Conservation (phyloP, 2,329 filamentous ascomycete genomes). For the Blumeriella jaapii region DNA sequence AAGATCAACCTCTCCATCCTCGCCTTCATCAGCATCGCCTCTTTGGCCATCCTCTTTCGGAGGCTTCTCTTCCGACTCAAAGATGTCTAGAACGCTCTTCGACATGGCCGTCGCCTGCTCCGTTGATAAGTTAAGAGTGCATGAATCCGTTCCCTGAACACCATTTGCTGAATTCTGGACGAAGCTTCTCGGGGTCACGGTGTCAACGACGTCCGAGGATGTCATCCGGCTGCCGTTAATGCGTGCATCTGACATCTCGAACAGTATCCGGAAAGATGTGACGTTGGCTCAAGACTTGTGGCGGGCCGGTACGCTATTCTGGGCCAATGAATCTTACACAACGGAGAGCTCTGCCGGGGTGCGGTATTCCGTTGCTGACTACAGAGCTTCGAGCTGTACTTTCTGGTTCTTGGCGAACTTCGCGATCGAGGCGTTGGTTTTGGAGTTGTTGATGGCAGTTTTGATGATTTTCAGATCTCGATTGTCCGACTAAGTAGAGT, state of each 20-base stretch:
- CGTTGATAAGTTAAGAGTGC: slow-evolving; percentile 1
- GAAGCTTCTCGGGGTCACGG: neutral
- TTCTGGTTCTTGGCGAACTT: too few species aligned
- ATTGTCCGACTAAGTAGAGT: too few species aligned
- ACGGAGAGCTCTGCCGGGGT: too few species aligned
- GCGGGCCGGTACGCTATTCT: too few species aligned
- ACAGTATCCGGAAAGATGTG: neutral
- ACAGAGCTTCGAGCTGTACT: too few species aligned
- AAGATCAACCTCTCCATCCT: slow-evolving; percentile 19
- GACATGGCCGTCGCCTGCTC: slow-evolving; percentile 5
- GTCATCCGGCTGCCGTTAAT: slow-evolving; percentile 1
- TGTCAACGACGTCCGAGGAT: slow-evolving; percentile 3
- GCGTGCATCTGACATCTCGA: slow-evolving; percentile 3
- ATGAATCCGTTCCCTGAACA: slow-evolving; percentile 1
- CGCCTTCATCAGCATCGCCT: slow-evolving; percentile 16
- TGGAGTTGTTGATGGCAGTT: too few species aligned
- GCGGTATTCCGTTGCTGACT: too few species aligned
- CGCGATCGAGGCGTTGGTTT: too few species aligned
- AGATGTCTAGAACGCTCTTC: slow-evolving; percentile 6
- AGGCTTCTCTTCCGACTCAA: slow-evolving; percentile 3
- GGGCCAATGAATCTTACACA: neutral
- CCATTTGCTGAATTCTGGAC: slow-evolving; percentile 1
- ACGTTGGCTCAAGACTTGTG: neutral
- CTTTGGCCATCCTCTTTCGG: slow-evolving; percentile 3
- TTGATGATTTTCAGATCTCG: too few species aligned